Percentiles rank a stretch among this genome's conserved stretches.
phyloP scores from a whole-genome alignment of 257 asterid genomes.

The Oldenlandia corymbosa region DNA sequence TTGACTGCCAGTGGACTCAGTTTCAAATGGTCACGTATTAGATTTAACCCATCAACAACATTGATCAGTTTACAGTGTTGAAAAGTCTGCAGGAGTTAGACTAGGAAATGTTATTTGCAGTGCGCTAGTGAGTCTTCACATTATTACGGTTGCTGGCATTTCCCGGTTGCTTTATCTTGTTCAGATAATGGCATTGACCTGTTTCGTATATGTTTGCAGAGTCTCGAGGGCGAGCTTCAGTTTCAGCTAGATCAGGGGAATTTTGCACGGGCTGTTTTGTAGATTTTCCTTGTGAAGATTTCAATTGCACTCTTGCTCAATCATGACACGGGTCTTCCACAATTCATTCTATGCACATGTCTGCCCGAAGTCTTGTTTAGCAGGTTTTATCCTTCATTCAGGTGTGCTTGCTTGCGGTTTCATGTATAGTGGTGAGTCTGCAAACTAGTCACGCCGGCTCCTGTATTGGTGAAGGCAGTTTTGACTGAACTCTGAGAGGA shows the following conservation, averaged over 20 bases:
- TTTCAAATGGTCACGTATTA: not conserved
- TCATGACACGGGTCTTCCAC: slow-evolving; percentile 28
- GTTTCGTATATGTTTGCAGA: slow-evolving; percentile 33
- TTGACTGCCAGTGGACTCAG: not conserved
- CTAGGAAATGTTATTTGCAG: not conserved
- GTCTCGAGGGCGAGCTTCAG: slow-evolving; percentile 21
- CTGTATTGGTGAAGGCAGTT: slow-evolving; percentile 16
- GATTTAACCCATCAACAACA: not conserved
- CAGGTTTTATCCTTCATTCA: slow-evolving; percentile 34
- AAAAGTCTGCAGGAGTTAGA: not conserved
- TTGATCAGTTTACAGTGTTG: not conserved
- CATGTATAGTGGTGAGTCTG: slow-evolving; percentile 34
- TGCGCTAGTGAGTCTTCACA: not conserved
- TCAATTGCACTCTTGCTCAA: slow-evolving; percentile 39
- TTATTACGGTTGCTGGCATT: slow-evolving; percentile 16
- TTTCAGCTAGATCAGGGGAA: slow-evolving; percentile 29
- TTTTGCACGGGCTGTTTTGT: slow-evolving; percentile 29
- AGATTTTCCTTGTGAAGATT: slow-evolving; percentile 25
- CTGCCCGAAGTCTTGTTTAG: slow-evolving; percentile 29
- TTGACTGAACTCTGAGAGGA: slow-evolving; percentile 14
- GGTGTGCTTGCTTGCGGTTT: slow-evolving; percentile 38
- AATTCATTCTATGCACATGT: slow-evolving; percentile 40
- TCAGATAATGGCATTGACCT: slow-evolving; percentile 7
- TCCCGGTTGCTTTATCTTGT: not conserved
- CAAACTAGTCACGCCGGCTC: slow-evolving; percentile 27